Evolutionary conservation across 2,329 filamentous ascomycete species (phyloP).

Genomic region (Cladosporium sphaerospermum): DNA sequence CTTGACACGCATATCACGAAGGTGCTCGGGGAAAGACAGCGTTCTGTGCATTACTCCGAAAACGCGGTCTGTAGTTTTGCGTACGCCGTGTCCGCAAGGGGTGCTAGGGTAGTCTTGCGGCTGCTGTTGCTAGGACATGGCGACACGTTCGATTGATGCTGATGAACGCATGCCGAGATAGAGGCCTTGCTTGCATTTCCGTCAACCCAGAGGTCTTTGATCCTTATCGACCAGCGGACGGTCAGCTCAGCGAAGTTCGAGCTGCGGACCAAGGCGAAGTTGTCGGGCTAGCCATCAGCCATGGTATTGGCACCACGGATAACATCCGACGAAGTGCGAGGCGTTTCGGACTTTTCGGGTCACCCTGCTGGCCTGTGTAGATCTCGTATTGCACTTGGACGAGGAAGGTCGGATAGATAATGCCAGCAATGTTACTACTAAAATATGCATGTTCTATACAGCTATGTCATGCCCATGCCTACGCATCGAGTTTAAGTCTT

Average conservation of each 20-base stretch:
- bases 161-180: constrained; percentile 26
- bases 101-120: constrained; percentile 31
- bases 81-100: constrained; percentile 25
- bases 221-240: constrained; percentile 29
- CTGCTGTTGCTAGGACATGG: constrained; percentile 22
- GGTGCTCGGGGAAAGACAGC: constrained; percentile 20
- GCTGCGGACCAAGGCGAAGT: constrained; percentile 5
- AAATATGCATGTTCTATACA: too few species aligned
- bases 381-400: too few species aligned
- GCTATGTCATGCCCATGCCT: too few species aligned
- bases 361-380: background rate
- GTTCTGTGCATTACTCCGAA: constrained; percentile 22
- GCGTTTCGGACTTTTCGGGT: background rate
- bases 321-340: background rate
- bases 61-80: constrained; percentile 29
- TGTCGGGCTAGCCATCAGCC: background rate
- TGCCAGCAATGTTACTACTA: too few species aligned
- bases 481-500: too few species aligned
- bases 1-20: constrained; percentile 19
- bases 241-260: constrained; percentile 21
- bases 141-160: constrained; percentile 32
- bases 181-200: constrained; percentile 29
- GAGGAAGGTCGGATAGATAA: too few species aligned
- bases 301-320: background rate
- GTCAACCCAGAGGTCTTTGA: constrained; percentile 35